These are phyloP conservation scores for Lactarius deliciosus DNA, from an alignment of 768 basidiomycete genomes.

Conservation along the genomic window DNA sequence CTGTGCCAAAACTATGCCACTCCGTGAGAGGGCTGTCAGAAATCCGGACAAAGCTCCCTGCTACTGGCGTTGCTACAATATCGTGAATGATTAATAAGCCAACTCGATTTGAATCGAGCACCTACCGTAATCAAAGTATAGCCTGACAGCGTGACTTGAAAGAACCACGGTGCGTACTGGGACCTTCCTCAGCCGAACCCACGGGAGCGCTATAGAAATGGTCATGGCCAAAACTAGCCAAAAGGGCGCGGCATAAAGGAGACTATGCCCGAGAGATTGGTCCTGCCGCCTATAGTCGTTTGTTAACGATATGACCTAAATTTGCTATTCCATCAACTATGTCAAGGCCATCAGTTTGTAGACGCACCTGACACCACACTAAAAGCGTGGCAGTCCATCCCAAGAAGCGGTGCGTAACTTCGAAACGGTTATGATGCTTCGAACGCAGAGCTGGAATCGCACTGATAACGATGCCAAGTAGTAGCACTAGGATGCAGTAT, in stretches of 20 bases:
- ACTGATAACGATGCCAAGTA: slow-evolving; percentile 50
- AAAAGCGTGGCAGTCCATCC: slow-evolving; percentile 55
- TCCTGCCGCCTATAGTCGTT: slow-evolving; percentile 49
- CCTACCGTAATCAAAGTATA: slow-evolving; percentile 60
- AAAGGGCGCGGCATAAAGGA: slow-evolving; percentile 48
- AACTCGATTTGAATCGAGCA: neutral
- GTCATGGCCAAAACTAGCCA: slow-evolving; percentile 58
- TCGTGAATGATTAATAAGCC: slow-evolving; percentile 30
- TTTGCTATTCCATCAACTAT: neutral
- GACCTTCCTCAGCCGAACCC: slow-evolving; percentile 57
- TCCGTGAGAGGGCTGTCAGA: slow-evolving; percentile 50
- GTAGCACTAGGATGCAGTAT: slow-evolving; percentile 49
- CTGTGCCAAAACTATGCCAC: slow-evolving; percentile 60
- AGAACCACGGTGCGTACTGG: slow-evolving; percentile 52
- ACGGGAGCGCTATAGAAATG: slow-evolving; percentile 56
- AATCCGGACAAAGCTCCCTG: slow-evolving; percentile 40
- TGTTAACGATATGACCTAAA: slow-evolving; percentile 48
- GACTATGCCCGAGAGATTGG: slow-evolving; percentile 43
- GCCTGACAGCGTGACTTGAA: slow-evolving; percentile 55
- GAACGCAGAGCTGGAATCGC: slow-evolving; percentile 51
- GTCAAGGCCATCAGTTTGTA: neutral
- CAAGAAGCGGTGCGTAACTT: slow-evolving; percentile 54
- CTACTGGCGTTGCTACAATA: slow-evolving; percentile 35
- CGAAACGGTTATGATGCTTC: slow-evolving; percentile 53
- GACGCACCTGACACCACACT: slow-evolving; percentile 54